Base-by-base conservation (phyloP, 495 filamentous ascomycete genomes). In the Cenococcum geophilum region DNA sequence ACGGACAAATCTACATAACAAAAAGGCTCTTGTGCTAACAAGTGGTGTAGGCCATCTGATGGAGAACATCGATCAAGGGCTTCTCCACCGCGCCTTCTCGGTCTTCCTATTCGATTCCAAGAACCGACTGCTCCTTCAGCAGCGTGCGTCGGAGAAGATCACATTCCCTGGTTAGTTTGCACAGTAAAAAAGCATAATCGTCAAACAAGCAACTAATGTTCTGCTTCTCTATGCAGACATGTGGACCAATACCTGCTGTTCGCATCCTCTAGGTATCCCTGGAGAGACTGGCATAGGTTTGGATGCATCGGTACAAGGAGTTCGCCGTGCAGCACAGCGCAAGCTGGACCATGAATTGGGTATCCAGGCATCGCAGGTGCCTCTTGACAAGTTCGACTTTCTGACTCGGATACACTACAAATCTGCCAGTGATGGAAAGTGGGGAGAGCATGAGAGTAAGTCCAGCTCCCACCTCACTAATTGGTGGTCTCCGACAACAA, bases 241-340 rank as follows among this genome's bases (percentile, higher is more conserved):
- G 89, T 99, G 93, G 93, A 99, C 93, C 59, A 99, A 99, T 76
- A 99, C 93, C 42, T 99, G 93, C 82, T 99, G 93, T 79, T 99
- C 93, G 34, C 93, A 99, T 75, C 93, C 93, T 9, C 79, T 99
- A 56, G 89, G 89, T 32, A 86, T 97, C 58, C 87, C 93, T 20
- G 87, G 84, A 21, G 93, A 99, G 81, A 95, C 90, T 1, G 93
- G 93, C 57, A 82, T 85, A 12, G 86, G 89, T 71, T 80, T 98
- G 21, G 85, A 84, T 22, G 86, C 87, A 60, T 87, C 91, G 0
- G 79, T 96, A 21, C 73, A 81, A 62, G 93, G 93, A 4, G 95
- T 95, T 62, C 91, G 90, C 76, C 82, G 88, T 36, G 93, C 93
- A 21, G 93, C 93, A 23, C 86, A 90, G 75, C 82, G 93, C 53